Conservation (phyloP, 1,284 basidiomycete species). For the Porodaedalea pini region DNA sequence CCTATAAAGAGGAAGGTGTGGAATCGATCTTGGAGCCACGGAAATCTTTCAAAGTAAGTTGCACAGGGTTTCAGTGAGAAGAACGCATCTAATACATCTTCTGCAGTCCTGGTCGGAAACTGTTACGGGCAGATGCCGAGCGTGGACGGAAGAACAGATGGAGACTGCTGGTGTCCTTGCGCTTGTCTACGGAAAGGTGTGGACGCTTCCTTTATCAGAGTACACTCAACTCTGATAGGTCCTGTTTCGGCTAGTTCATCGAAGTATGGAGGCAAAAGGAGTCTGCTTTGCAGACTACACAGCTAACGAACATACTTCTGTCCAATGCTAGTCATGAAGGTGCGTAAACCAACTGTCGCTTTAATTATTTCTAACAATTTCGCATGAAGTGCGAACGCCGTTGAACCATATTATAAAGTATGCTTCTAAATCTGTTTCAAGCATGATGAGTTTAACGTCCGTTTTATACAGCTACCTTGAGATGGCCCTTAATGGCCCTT, state of each 20-base stretch:
- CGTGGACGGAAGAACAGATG: conserved; percentile 85
- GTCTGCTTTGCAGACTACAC: conserved; percentile 71
- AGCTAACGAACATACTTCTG: conserved; percentile 75
- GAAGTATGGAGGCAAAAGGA: conserved; percentile 90
- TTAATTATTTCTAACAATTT: conserved; percentile 8
- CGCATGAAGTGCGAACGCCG: conserved; percentile 60
- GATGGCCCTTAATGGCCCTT: conserved; percentile 75
- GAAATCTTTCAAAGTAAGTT: conserved; percentile 64
- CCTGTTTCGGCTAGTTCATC: conserved; percentile 54
- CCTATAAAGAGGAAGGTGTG: conserved; percentile 47
- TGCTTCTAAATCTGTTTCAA: conserved; percentile 22
- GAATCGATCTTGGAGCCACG: conserved; percentile 63
- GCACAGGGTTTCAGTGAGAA: not conserved
- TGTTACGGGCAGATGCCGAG: conserved; percentile 67
- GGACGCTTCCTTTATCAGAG: not conserved
- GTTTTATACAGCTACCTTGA: conserved; percentile 65
- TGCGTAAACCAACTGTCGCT: conserved; percentile 27
- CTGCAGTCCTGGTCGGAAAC: conserved; percentile 70
- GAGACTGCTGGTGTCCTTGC: conserved; percentile 87
- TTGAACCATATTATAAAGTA: conserved; percentile 76
- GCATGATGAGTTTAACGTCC: conserved; percentile 5
- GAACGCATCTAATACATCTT: not conserved
- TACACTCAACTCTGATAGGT: not conserved
- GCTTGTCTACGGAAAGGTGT: conserved; percentile 74
- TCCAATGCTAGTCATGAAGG: conserved; percentile 91